Evolutionary conservation across 2,329 filamentous ascomycete species (phyloP), one percentile per base, ranked within the genome.

Genomic region (Fusarium sp.): DNA sequence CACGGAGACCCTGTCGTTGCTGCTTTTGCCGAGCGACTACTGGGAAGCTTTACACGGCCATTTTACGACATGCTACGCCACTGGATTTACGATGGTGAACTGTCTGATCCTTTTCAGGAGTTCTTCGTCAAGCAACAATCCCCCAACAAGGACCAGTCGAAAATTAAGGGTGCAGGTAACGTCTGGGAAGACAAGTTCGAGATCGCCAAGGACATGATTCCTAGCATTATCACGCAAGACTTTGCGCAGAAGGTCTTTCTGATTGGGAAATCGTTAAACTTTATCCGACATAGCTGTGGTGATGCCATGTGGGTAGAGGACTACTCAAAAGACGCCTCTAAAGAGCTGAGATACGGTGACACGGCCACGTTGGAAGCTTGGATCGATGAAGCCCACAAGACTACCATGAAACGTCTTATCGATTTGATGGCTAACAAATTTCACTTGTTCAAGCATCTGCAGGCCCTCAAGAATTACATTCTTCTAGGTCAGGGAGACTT

Each of bases 121-220:
- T 99, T 99, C 76, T 98, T 99, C 70, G 93, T 99, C 17, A 88
- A 88, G 17, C 92, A 97, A 73, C 92, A 94, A 67, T 85, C 88
- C 48, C 57, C 69, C 7, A 65, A 77, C 61, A 74, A 79, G 69
- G 80, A 85, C 57, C 79, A 81, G 54, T 71, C 76, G 44, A 83
- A 81, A 66, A 79, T 79, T 46, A 83, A 82, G 44, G 89, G 86
- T 21, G 90, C 91, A 14, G 93, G 90, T 33, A 97, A 93, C 65
- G 93, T 98, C 2, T 99, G 95, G 95, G 93, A 98, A 75, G 93
- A 97, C 76, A 98, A 98, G 74, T 99, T 97, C 77, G 90, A 92
- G 71, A 82, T 97, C 35, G 88, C 91, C 67, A 84, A 90, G 55
- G 83, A 85, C 43, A 95, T 97, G 90, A 88, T 97, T 21, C 95